phyloP scores from a whole-genome alignment of 192 early-diverging fungal species.

The Rhizophagus clarus region DNA sequence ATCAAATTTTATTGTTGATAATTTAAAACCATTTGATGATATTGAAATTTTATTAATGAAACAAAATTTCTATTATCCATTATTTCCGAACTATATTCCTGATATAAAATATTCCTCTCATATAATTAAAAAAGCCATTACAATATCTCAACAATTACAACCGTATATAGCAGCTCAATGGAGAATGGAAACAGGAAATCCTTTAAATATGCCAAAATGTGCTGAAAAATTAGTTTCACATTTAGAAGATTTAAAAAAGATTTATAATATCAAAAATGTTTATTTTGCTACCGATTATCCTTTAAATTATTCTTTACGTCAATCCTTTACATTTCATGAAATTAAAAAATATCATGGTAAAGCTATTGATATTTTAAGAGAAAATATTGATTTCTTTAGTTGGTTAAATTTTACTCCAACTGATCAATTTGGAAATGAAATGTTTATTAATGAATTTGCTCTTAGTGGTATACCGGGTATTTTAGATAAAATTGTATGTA shows the following conservation, averaged over 20 bases:
- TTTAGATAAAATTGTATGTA: neutral
- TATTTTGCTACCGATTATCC: conserved; percentile 4
- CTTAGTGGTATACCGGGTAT: neutral
- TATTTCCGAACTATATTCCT: no score
- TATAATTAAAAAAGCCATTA: neutral
- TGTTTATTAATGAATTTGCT: neutral
- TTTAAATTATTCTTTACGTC: neutral
- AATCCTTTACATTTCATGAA: neutral
- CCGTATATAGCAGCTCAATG: neutral
- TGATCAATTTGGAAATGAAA: neutral
- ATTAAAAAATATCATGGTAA: neutral
- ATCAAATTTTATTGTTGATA: no score
- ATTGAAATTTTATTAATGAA: no score
- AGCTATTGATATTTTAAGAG: neutral
- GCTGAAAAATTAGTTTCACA: neutral
- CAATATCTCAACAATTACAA: neutral
- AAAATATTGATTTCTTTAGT: neutral
- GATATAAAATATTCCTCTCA: neutral
- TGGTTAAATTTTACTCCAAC: neutral
- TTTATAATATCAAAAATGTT: neutral
- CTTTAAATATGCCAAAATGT: neutral
- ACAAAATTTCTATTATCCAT: no score
- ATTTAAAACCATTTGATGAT: no score
- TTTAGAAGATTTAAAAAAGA: neutral
- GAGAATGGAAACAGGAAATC: neutral